Evolutionary conservation across 768 basidiomycete species (phyloP).

Genomic region (Tricholoma hemisulphureum): DNA sequence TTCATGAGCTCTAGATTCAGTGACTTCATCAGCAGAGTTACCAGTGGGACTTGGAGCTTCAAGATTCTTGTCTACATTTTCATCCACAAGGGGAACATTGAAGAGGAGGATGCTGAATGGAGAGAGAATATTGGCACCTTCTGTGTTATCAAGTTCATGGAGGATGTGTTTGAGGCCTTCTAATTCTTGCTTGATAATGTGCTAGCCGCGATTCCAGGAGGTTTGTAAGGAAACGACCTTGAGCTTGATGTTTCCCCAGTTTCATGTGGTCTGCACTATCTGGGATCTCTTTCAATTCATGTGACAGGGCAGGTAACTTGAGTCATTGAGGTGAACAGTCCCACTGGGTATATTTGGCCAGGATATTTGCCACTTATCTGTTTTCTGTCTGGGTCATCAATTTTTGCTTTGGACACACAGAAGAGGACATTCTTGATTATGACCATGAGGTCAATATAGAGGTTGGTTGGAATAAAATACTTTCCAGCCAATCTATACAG

Average conservation of each 20-base stretch:
- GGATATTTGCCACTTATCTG: too few relatives aligned
- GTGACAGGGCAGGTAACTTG: too few relatives aligned
- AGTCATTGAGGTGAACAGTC: too few relatives aligned
- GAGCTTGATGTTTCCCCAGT: conserved; percentile 29
- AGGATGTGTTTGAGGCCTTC: conserved; percentile 1
- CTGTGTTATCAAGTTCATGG: background rate
- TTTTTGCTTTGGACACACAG: conserved; percentile 38
- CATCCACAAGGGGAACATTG: conserved; percentile 1
- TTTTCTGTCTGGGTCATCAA: conserved; percentile 31
- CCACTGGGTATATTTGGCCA: too few relatives aligned
- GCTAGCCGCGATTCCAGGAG: conserved; percentile 27
- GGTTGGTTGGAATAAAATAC: background rate
- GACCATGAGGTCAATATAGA: conserved; percentile 32
- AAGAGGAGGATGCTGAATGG: conserved; percentile 8
- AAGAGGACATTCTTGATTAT: too few relatives aligned
- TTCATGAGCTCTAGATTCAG: background rate
- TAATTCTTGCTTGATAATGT: conserved; percentile 14
- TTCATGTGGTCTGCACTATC: conserved; percentile 36
- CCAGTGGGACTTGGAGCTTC: background rate
- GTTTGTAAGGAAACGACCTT: conserved; percentile 22
- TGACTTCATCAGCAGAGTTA: background rate
- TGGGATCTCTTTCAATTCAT: too few relatives aligned
- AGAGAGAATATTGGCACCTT: conserved; percentile 7
- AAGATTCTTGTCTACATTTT: background rate
- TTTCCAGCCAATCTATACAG: background rate